Evolutionary conservation across 225 moss, liverwort and hornwort species (phyloP).

Genomic region (Asterella californica): DNA sequence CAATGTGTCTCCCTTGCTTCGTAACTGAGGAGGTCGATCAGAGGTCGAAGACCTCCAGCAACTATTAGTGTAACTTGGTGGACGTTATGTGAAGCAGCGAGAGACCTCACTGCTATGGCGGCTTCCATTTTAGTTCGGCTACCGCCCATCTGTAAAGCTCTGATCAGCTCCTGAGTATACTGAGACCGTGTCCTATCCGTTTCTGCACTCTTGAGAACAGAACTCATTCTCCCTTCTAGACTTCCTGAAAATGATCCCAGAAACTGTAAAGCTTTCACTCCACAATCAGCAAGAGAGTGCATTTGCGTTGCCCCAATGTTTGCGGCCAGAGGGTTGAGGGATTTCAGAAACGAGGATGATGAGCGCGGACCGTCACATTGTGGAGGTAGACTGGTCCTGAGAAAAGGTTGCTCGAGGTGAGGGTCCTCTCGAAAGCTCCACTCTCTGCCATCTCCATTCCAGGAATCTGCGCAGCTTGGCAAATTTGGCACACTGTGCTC

Average conservation of each 20-base stretch:
- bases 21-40: constrained; percentile 63
- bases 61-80: constrained; percentile 53
- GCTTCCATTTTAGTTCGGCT: constrained; percentile 76
- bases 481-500: not conserved
- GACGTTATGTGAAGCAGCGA: constrained; percentile 47
- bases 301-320: constrained; percentile 26
- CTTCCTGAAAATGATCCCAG: constrained; percentile 17
- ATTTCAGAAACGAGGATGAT: constrained; percentile 10
- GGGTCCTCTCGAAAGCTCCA: constrained; percentile 7
- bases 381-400: constrained; percentile 19
- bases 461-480: constrained; percentile 8
- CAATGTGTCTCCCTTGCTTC: constrained; percentile 61
- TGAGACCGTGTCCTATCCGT: constrained; percentile 29
- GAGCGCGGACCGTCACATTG: constrained; percentile 22
- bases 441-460: constrained; percentile 10
- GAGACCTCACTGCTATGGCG: constrained; percentile 54
- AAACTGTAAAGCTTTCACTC: constrained; percentile 22
- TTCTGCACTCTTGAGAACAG: constrained; percentile 8
- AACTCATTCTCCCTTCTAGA: constrained; percentile 16
- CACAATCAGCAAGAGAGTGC: constrained; percentile 29
- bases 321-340: constrained; percentile 21
- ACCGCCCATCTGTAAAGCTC: constrained; percentile 50
- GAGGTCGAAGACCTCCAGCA: constrained; percentile 50
- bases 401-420: constrained; percentile 12
- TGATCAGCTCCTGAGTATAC: constrained; percentile 52